Evolutionary conservation across 148 eudicot species (phyloP).

Genomic region (Suaeda aralocaspica): DNA sequence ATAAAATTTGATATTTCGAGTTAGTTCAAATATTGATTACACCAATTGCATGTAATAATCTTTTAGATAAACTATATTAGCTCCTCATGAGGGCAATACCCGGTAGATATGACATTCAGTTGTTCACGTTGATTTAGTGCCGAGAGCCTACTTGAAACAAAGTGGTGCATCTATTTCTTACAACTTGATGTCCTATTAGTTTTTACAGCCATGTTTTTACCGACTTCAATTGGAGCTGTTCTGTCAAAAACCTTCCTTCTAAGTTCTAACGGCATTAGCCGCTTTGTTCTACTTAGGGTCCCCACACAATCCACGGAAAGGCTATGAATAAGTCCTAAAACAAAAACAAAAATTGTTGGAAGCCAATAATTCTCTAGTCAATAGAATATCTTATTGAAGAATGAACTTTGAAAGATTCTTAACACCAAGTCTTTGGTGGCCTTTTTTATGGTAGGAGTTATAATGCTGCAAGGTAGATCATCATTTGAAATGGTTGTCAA

Average conservation of each 20-base stretch:
- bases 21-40: no score
- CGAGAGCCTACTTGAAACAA: background rate
- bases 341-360: background rate
- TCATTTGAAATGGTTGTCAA: slow-evolving; percentile 4
- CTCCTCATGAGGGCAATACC: background rate
- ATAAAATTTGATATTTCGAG: no score
- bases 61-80: background rate
- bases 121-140: background rate
- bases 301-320: background rate
- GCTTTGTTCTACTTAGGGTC: background rate
- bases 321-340: background rate
- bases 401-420: background rate
- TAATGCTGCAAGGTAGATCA: background rate
- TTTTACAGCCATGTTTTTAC: no score
- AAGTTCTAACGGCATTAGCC: no score
- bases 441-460: background rate
- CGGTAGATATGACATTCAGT: background rate
- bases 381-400: background rate
- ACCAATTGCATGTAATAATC: background rate
- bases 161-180: no score
- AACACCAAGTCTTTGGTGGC: slow-evolving; percentile 3
- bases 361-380: background rate
- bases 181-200: no score
- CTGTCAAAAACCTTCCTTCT: no score
- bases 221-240: no score